A percentile compares a stretch with the other conserved stretches of the same genome.
phyloP scores from a whole-genome alignment of 495 filamentous ascomycete species.

The Staphylotrichum tortipilum region DNA sequence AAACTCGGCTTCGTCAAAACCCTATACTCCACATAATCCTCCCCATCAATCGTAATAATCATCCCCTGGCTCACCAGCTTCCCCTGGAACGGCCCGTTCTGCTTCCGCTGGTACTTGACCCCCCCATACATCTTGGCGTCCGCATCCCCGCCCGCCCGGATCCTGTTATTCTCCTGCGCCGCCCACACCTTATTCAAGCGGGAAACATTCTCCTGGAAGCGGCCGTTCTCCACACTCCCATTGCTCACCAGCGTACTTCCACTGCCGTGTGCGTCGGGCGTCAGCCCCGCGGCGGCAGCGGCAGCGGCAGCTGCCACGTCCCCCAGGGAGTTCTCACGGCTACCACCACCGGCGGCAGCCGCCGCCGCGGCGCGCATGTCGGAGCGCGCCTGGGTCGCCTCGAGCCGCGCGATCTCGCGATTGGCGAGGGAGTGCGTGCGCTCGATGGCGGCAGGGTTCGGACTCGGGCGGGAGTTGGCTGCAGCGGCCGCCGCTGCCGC shows the following conservation, averaged over 20 bases:
- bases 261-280: no score
- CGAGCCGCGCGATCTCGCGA: constrained; percentile 37
- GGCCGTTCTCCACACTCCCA: no score
- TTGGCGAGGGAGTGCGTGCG: constrained; percentile 33
- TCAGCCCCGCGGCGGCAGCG: neutral
- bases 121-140: constrained; percentile 45
- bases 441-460: constrained; percentile 22
- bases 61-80: constrained; percentile 43
- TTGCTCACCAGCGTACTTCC: no score
- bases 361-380: constrained; percentile 32
- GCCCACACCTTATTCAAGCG: constrained; percentile 41
- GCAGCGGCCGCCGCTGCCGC: no score
- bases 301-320: neutral
- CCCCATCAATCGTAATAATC: constrained; percentile 48
- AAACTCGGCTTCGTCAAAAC: constrained; percentile 48
- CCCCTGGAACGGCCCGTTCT: constrained; percentile 42
- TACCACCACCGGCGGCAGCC: no score
- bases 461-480: no score
- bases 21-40: constrained; percentile 51
- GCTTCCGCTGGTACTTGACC: constrained; percentile 47
- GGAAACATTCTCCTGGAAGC: constrained; percentile 35
- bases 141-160: constrained; percentile 28
- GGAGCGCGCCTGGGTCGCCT: constrained; percentile 31
- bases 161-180: constrained; percentile 35
- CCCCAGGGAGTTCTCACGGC: constrained; percentile 14